A percentile compares a stretch with the other conserved stretches of the same genome.
Conservation (phyloP, 495 filamentous ascomycete genomes). For the Penicillium herquei region DNA sequence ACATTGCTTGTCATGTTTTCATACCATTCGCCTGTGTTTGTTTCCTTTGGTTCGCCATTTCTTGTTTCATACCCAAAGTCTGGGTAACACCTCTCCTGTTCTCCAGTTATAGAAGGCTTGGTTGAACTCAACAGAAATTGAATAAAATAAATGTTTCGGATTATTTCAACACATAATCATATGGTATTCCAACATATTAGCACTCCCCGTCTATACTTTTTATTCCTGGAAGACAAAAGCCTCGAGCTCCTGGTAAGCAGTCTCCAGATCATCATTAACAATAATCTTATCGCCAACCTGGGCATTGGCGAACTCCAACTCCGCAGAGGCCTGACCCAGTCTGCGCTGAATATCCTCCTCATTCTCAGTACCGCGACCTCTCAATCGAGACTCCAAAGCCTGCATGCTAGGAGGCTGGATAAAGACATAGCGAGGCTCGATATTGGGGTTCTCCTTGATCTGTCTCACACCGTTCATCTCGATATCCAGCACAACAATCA, state of each 20-base stretch:
- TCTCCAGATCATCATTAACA: slow-evolving; percentile 79
- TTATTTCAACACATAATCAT: too few relatives aligned
- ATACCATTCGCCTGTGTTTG: too few relatives aligned
- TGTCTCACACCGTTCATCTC: slow-evolving; percentile 81
- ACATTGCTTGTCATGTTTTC: too few relatives aligned
- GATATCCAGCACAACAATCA: slow-evolving; percentile 57
- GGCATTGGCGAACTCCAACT: slow-evolving; percentile 67
- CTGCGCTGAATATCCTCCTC: slow-evolving; percentile 70
- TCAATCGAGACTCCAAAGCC: slow-evolving; percentile 67
- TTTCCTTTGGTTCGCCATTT: too few relatives aligned
- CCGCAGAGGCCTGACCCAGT: slow-evolving; percentile 66
- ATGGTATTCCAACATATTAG: too few relatives aligned
- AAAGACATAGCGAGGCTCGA: slow-evolving; percentile 77
- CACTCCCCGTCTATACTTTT: background rate
- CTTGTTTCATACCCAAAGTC: too few relatives aligned
- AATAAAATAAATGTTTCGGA: too few relatives aligned
- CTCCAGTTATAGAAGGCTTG: too few relatives aligned
- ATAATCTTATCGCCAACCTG: slow-evolving; percentile 68
- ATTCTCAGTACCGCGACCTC: slow-evolving; percentile 72
- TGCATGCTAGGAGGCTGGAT: slow-evolving; percentile 70
- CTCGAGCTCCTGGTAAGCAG: slow-evolving; percentile 71
- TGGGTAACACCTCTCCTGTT: too few relatives aligned
- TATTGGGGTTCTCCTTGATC: slow-evolving; percentile 58
- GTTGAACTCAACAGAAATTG: background rate
- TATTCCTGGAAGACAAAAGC: slow-evolving; percentile 36